Conservation (phyloP, 495 filamentous ascomycete species). For the Halenospora varia region DNA sequence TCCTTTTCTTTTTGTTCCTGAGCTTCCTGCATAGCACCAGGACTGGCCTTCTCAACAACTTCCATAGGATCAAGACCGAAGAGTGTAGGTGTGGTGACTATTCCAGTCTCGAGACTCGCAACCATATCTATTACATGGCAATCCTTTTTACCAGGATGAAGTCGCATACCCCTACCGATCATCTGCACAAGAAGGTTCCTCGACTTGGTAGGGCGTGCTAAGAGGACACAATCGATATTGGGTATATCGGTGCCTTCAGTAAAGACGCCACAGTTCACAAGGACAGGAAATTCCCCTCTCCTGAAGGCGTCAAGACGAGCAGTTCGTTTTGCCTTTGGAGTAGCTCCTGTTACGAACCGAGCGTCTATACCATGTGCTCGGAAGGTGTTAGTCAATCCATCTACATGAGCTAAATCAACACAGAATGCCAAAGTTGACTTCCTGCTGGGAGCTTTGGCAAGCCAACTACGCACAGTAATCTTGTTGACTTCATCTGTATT, state of each 20-base stretch:
- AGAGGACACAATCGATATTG: constrained; percentile 89
- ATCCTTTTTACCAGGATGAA: constrained; percentile 74
- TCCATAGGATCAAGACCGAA: constrained; percentile 91
- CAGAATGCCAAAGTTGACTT: constrained; percentile 93
- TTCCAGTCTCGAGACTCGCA: constrained; percentile 69
- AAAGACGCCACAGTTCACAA: constrained; percentile 94
- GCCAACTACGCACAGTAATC: constrained; percentile 79
- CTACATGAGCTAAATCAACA: constrained; percentile 80
- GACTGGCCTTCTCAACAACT: constrained; percentile 58
- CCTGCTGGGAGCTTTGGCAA: constrained; percentile 62
- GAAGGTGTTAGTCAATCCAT: constrained; percentile 67
- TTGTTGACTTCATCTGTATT: constrained; percentile 77
- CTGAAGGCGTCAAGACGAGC: constrained; percentile 71
- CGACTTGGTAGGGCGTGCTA: constrained; percentile 86
- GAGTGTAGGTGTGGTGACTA: constrained; percentile 85
- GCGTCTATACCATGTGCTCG: constrained; percentile 77
- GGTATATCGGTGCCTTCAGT: constrained; percentile 97
- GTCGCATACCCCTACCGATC: constrained; percentile 90
- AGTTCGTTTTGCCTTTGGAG: constrained; percentile 56
- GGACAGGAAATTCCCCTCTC: constrained; percentile 71
- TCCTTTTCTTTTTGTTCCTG: constrained; percentile 42
- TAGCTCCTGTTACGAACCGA: constrained; percentile 76
- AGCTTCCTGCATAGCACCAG: constrained; percentile 50
- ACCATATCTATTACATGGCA: constrained; percentile 99
- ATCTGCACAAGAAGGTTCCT: constrained; percentile 92